phyloP scores from a whole-genome alignment of 2,329 filamentous ascomycete genomes.

The Cyphellophora attinorum region DNA sequence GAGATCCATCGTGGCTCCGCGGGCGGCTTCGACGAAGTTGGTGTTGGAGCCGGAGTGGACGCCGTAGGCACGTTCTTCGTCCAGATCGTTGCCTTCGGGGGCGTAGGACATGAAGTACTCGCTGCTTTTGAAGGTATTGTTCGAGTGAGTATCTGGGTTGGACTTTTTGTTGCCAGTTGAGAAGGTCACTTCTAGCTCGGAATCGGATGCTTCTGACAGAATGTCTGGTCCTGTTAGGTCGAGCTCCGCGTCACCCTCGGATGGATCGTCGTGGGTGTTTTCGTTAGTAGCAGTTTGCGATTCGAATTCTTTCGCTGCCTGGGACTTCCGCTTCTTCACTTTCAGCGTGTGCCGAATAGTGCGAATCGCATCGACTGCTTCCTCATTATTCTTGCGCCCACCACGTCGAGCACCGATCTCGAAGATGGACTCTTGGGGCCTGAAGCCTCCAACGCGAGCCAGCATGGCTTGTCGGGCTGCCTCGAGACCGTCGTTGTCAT shows the following conservation, averaged over 20 bases:
- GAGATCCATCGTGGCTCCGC: slow-evolving; percentile 83
- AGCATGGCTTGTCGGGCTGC: slow-evolving; percentile 76
- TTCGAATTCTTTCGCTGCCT: slow-evolving; percentile 20
- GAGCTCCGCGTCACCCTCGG: slow-evolving; percentile 27
- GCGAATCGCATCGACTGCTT: slow-evolving; percentile 46
- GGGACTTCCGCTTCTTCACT: slow-evolving; percentile 29
- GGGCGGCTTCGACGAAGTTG: slow-evolving; percentile 82
- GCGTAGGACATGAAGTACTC: slow-evolving; percentile 97
- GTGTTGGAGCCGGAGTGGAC: slow-evolving; percentile 70
- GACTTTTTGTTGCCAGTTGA: slow-evolving; percentile 44
- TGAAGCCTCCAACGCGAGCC: slow-evolving; percentile 76
- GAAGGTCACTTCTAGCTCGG: slow-evolving; percentile 61
- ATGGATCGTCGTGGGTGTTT: slow-evolving; percentile 25
- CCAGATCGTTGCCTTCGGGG: slow-evolving; percentile 67
- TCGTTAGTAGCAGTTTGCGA: slow-evolving; percentile 16
- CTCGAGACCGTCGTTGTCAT: slow-evolving; percentile 56
- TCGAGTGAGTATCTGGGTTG: slow-evolving; percentile 28
- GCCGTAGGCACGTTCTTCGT: slow-evolving; percentile 86
- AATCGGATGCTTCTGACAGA: slow-evolving; percentile 51
- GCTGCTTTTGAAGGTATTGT: slow-evolving; percentile 61
- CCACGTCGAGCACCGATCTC: slow-evolving; percentile 74
- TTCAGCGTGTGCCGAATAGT: slow-evolving; percentile 33
- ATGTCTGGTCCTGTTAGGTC: slow-evolving; percentile 28
- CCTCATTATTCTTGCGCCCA: slow-evolving; percentile 60
- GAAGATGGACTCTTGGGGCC: slow-evolving; percentile 91